phyloP scores from a whole-genome alignment of 352 stramenopile species.

The Globisporangium uncinulatum region DNA sequence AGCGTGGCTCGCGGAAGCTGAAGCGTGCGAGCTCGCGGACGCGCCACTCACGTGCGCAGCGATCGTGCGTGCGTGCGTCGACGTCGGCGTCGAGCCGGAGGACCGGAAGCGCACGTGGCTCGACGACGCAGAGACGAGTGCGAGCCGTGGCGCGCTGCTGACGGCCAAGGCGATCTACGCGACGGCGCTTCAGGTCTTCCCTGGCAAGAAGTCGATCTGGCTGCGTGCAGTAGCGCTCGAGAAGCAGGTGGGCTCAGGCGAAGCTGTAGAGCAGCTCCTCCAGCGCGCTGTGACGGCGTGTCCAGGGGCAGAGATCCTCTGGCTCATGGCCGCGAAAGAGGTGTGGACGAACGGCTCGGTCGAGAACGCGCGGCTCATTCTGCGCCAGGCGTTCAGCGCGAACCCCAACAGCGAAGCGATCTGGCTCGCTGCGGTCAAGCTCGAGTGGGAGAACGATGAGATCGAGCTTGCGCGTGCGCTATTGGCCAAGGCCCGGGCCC shows the following conservation, averaged over 20 bases:
- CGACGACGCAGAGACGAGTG: slow-evolving; percentile 94
- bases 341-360: slow-evolving; percentile 94
- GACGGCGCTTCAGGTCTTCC: slow-evolving; percentile 86
- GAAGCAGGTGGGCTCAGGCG: slow-evolving; percentile 86
- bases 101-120: slow-evolving; percentile 97
- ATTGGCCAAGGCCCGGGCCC: slow-evolving; percentile 65
- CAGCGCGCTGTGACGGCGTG: slow-evolving; percentile 92
- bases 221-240: slow-evolving; percentile 95
- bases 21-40: slow-evolving; percentile 89
- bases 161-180: slow-evolving; percentile 95
- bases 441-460: slow-evolving; percentile 98
- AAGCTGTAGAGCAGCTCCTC: slow-evolving; percentile 86
- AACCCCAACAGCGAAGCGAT: slow-evolving; percentile 96
- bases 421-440: slow-evolving; percentile 96
- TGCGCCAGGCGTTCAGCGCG: slow-evolving; percentile 94
- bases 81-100: slow-evolving; percentile 94
- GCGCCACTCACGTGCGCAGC: slow-evolving; percentile 92
- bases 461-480: slow-evolving; percentile 88
- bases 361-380: slow-evolving; percentile 89
- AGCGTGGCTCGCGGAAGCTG: slow-evolving; percentile 96
- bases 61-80: slow-evolving; percentile 92
- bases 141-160: slow-evolving; percentile 77
- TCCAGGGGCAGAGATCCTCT: slow-evolving; percentile 95
- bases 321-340: slow-evolving; percentile 97
- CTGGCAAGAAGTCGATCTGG: slow-evolving; percentile 94